Evolutionary conservation across 2,329 filamentous ascomycete species (phyloP).

Genomic region (Colletotrichum cordylinicola): DNA sequence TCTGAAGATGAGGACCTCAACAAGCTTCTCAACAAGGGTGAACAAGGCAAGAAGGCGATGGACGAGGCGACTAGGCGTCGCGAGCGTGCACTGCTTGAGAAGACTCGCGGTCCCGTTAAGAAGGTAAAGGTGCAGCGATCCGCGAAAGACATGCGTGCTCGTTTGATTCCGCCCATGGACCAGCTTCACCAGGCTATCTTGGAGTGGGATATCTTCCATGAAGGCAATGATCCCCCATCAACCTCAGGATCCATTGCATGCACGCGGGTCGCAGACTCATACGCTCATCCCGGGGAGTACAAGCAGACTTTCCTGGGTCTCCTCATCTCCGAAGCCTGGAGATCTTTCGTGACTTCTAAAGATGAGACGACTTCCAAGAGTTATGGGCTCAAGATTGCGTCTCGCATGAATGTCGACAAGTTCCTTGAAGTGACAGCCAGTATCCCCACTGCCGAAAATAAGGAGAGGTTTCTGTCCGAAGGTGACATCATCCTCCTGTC

Average conservation of each 20-base stretch:
- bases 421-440: conserved; percentile 91
- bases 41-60: conserved; percentile 52
- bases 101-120: conserved; percentile 76
- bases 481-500: conserved; percentile 91
- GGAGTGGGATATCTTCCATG: conserved; percentile 93
- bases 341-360: conserved; percentile 87
- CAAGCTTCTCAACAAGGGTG: conserved; percentile 52
- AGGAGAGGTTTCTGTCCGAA: conserved; percentile 76
- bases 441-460: conserved; percentile 73
- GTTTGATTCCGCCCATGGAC: conserved; percentile 88
- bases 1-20: conserved; percentile 58
- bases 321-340: conserved; percentile 93
- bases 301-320: conserved; percentile 90
- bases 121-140: conserved; percentile 83
- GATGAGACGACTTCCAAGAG: conserved; percentile 83
- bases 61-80: conserved; percentile 52
- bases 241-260: conserved; percentile 65
- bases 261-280: conserved; percentile 77
- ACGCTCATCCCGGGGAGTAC: conserved; percentile 78
- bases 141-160: conserved; percentile 91
- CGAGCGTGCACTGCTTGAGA: conserved; percentile 55
- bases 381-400: conserved; percentile 87
- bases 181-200: conserved; percentile 85
- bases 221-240: conserved; percentile 83
- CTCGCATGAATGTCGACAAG: conserved; percentile 87